Conservation (phyloP, 768 basidiomycete species). For the Termitomyces titanicus region DNA sequence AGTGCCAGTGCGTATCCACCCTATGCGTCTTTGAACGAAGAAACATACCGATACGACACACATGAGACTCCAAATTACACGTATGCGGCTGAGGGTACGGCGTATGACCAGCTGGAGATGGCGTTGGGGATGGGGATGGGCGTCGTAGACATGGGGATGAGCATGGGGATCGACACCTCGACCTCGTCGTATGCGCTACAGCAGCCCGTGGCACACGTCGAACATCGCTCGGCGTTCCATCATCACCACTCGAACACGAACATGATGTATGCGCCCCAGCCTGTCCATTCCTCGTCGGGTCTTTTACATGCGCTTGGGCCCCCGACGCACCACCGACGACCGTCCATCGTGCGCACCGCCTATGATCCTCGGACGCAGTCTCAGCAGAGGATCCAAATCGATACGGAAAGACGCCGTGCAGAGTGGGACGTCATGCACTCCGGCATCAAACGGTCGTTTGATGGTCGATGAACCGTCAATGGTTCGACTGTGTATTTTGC, state of each 20-base stretch:
- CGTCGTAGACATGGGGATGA: background rate
- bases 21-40: too few species aligned
- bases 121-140: background rate
- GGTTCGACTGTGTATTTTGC: too few species aligned
- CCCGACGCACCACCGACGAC: background rate
- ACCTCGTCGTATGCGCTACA: background rate
- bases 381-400: background rate
- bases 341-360: background rate
- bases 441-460: background rate
- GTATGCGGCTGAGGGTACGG: background rate
- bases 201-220: background rate
- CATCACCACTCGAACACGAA: background rate
- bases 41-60: too few species aligned
- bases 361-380: background rate
- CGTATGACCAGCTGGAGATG: background rate
- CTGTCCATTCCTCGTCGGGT: background rate
- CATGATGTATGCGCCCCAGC: background rate
- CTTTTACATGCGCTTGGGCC: background rate
- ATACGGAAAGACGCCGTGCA: background rate
- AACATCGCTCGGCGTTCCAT: background rate
- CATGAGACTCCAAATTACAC: too few species aligned
- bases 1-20: too few species aligned
- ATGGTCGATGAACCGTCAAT: background rate
- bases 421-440: background rate
- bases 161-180: background rate